phyloP scores from a whole-genome alignment of 1,284 basidiomycete species.

The Sanguinoderma infundibulare region DNA sequence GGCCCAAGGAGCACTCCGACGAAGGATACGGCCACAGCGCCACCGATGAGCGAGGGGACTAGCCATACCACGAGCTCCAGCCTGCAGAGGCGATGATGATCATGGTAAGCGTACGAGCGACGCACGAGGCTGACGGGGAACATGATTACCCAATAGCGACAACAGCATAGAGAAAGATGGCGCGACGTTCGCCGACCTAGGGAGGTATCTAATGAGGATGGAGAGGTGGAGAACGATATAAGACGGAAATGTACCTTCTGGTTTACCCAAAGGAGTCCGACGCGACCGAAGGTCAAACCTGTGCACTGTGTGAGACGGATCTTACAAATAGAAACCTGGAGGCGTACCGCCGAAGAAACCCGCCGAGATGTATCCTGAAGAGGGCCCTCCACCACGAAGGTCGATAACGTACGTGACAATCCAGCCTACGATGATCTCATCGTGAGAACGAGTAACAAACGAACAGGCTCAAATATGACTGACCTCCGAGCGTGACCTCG shows the following conservation, averaged over 20 bases:
- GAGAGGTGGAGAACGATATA: neutral
- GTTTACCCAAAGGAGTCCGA: slow-evolving; percentile 54
- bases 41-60: slow-evolving; percentile 58
- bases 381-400: slow-evolving; percentile 49
- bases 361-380: slow-evolving; percentile 53
- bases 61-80: slow-evolving; percentile 65
- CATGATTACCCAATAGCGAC: slow-evolving; percentile 40
- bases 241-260: slow-evolving; percentile 39
- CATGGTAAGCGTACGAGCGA: neutral
- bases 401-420: slow-evolving; percentile 54
- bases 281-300: slow-evolving; percentile 49
- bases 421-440: slow-evolving; percentile 42
- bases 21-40: slow-evolving; percentile 56
- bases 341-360: slow-evolving; percentile 55
- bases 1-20: slow-evolving; percentile 56
- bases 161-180: slow-evolving; percentile 42
- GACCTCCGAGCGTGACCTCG: slow-evolving; percentile 52
- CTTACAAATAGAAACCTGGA: neutral
- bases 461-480: neutral
- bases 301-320: no score
- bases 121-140: neutral
- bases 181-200: slow-evolving; percentile 47
- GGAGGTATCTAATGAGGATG: neutral
- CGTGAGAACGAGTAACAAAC: neutral
- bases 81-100: slow-evolving; percentile 33